These are phyloP conservation scores for Lathyrus tuberosus DNA, from an alignment of 306 rosid genomes.

Conservation along the genomic window DNA sequence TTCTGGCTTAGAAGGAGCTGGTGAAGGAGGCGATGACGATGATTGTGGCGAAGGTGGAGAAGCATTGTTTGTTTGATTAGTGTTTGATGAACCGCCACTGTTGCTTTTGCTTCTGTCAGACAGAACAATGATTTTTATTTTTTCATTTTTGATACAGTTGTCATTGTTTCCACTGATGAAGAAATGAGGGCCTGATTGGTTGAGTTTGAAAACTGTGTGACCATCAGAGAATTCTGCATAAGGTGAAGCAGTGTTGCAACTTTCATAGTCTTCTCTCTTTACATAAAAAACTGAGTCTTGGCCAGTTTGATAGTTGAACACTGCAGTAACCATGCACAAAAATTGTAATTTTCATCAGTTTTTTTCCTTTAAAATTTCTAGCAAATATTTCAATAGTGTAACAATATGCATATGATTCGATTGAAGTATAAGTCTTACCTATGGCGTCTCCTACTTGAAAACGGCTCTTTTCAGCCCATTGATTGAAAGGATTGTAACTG, in stretches of 20 bases:
- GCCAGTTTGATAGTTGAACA: constrained; percentile 69
- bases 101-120: constrained; percentile 55
- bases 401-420: neutral
- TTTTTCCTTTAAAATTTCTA: no score
- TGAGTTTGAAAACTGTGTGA: constrained; percentile 58
- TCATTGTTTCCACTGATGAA: constrained; percentile 89
- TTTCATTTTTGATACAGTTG: constrained; percentile 72
- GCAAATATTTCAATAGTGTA: no score
- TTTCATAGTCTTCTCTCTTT: constrained; percentile 63
- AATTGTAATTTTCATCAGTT: no score
- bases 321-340: constrained; percentile 46
- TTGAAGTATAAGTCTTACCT: constrained; percentile 44
- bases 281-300: constrained; percentile 82
- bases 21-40: constrained; percentile 39
- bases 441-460: constrained; percentile 81
- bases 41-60: constrained; percentile 50
- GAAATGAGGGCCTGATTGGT: constrained; percentile 72
- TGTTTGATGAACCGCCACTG: constrained; percentile 23
- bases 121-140: constrained; percentile 64
- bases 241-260: constrained; percentile 64
- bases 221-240: constrained; percentile 62
- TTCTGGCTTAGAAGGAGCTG: constrained; percentile 33
- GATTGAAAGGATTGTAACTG: constrained; percentile 50
- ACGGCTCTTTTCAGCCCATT: constrained; percentile 78
- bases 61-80: constrained; percentile 40